Evolutionary conservation across 345 rosid species (phyloP).

Genomic region (Eucalyptus pauciflora): DNA sequence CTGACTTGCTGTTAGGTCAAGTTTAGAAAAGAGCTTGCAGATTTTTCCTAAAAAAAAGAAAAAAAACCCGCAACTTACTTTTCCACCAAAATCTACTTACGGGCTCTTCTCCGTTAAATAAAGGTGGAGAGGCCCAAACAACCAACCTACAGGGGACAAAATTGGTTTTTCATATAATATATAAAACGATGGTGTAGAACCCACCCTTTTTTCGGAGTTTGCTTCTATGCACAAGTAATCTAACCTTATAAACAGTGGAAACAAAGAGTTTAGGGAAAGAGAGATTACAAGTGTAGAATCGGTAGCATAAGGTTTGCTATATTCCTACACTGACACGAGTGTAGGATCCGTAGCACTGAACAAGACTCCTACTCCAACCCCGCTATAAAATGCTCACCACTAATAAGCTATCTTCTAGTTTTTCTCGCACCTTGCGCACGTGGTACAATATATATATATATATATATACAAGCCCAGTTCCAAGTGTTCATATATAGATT

Average conservation of each 20-base stretch:
- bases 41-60: not conserved
- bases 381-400: not conserved
- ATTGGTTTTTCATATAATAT: not conserved
- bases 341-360: not conserved
- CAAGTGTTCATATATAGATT: no score
- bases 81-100: not conserved
- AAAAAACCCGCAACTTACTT: not conserved
- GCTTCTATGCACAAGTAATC: not conserved
- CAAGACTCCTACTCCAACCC: not conserved
- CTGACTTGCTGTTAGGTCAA: not conserved
- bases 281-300: not conserved
- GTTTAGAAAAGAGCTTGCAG: not conserved
- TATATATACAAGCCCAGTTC: no score
- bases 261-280: no score
- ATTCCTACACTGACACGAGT: not conserved
- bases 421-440: not conserved
- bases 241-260: not conserved
- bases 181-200: not conserved
- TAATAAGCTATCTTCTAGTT: not conserved
- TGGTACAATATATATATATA: no score
- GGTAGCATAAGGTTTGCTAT: not conserved
- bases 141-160: not conserved
- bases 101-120: not conserved
- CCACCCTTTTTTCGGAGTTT: not conserved
- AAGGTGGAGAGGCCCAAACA: not conserved